Evolutionary conservation across 2,329 filamentous ascomycete genomes (phyloP).

Genomic region (Ophiostoma sp.): DNA sequence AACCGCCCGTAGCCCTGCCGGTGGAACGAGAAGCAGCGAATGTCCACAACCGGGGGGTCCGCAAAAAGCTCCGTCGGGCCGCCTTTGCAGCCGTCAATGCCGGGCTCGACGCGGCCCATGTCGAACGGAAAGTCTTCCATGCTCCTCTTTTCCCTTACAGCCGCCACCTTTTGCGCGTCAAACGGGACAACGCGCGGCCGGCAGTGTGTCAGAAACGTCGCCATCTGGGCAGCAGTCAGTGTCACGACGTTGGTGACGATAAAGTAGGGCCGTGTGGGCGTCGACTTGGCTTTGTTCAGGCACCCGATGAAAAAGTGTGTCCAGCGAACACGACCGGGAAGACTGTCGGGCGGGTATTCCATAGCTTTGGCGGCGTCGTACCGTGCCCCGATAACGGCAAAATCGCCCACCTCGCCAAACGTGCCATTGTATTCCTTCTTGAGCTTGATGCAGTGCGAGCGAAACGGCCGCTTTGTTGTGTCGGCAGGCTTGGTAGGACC

Average conservation of each 20-base stretch:
- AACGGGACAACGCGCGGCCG: slow-evolving; percentile 41
- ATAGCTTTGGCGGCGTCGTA: slow-evolving; percentile 61
- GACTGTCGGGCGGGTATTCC: slow-evolving; percentile 37
- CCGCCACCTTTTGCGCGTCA: background rate
- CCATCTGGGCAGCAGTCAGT: slow-evolving; percentile 48
- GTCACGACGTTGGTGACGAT: slow-evolving; percentile 61
- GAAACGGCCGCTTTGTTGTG: slow-evolving; percentile 12
- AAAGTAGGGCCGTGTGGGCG: slow-evolving; percentile 49
- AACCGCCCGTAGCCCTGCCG: slow-evolving; percentile 63
- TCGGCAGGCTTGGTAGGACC: background rate
- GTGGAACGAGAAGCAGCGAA: slow-evolving; percentile 75
- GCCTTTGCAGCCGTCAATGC: slow-evolving; percentile 39
- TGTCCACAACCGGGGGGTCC: slow-evolving; percentile 69
- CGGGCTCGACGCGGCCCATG: slow-evolving; percentile 43
- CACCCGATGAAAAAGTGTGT: slow-evolving; percentile 79
- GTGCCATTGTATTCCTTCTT: slow-evolving; percentile 80
- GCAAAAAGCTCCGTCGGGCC: slow-evolving; percentile 54
- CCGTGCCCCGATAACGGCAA: slow-evolving; percentile 70
- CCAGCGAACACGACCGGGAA: slow-evolving; percentile 56
- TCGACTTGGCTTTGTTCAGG: slow-evolving; percentile 44
- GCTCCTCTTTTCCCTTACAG: background rate
- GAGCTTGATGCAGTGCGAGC: slow-evolving; percentile 64
- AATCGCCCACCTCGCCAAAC: slow-evolving; percentile 77
- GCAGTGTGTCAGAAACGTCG: slow-evolving; percentile 45
- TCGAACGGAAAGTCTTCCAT: slow-evolving; percentile 33